These are phyloP conservation scores for Aspergillus bombycis DNA, from an alignment of 2,329 filamentous ascomycete species.

Conservation along the genomic window DNA sequence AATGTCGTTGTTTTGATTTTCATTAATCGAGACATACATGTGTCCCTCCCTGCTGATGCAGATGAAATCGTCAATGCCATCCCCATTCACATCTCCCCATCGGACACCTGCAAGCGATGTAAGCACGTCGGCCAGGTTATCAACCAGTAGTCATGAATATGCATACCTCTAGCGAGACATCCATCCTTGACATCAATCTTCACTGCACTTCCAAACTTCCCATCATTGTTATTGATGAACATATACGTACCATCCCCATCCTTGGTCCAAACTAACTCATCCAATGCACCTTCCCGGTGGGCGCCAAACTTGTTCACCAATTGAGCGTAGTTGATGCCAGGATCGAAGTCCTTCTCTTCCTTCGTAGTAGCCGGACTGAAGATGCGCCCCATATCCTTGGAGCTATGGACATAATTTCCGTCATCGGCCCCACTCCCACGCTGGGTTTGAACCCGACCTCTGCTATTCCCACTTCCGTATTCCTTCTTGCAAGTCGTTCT, in stretches of 20 bases:
- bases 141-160: not conserved
- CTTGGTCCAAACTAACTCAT: slow-evolving; percentile 2
- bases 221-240: not conserved
- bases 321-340: not conserved
- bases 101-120: not conserved
- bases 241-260: not conserved
- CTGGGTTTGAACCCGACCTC: not conserved
- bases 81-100: not conserved
- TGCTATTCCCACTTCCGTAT: not conserved
- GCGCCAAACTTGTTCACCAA: not conserved
- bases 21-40: not conserved
- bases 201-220: not conserved
- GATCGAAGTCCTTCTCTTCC: not conserved
- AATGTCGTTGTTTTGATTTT: not conserved
- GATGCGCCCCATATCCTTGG: not conserved
- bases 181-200: not conserved
- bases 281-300: not conserved
- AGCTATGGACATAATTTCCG: not conserved
- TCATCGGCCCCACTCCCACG: not conserved
- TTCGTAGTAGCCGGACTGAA: not conserved
- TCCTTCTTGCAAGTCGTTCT: not conserved
- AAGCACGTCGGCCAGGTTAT: not conserved
- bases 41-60: not conserved
- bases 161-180: not conserved
- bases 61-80: slow-evolving; percentile 3